These are phyloP conservation scores for Alternaria consortialis DNA, from an alignment of 2,329 filamentous ascomycete genomes.

Conservation along the genomic window DNA sequence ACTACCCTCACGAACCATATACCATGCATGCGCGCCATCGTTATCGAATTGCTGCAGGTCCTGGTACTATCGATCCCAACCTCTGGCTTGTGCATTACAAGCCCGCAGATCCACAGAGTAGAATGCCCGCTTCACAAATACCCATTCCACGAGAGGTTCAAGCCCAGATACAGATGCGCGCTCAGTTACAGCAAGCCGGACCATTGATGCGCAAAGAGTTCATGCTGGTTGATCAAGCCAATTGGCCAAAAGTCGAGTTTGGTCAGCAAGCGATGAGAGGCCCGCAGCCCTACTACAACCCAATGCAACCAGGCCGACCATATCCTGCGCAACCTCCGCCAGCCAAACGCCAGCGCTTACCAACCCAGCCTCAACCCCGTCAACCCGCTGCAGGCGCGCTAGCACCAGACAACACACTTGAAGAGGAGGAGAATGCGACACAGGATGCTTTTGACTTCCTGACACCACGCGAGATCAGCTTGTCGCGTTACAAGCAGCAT, in stretches of 20 bases:
- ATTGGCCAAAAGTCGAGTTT: constrained; percentile 86
- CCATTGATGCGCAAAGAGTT: constrained; percentile 88
- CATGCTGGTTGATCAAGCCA: constrained; percentile 87
- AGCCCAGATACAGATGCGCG: constrained; percentile 67
- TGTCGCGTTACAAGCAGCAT: constrained; percentile 88
- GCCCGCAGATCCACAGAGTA: constrained; percentile 75
- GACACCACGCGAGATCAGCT: constrained; percentile 87
- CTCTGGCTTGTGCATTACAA: constrained; percentile 94
- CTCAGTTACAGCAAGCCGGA: constrained; percentile 73
- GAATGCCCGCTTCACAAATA: constrained; percentile 74
- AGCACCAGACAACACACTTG: constrained; percentile 62
- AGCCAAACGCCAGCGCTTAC: constrained; percentile 56
- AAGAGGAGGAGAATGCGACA: constrained; percentile 90
- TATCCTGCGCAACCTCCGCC: constrained; percentile 55
- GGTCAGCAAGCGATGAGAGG: constrained; percentile 55
- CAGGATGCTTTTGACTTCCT: constrained; percentile 89
- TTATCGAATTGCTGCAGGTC: constrained; percentile 81
- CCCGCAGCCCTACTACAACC: constrained; percentile 47
- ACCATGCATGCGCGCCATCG: constrained; percentile 82
- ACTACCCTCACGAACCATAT: constrained; percentile 74
- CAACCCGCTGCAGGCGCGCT: constrained; percentile 47
- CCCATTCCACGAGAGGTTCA: constrained; percentile 68
- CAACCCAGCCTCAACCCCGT: constrained; percentile 54
- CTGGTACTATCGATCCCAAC: constrained; percentile 76
- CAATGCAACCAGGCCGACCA: constrained; percentile 45